Evolutionary conservation across 495 filamentous ascomycete genomes (phyloP), one percentile per base, ranked within the genome.

Genomic region (Bacidia rubella): DNA sequence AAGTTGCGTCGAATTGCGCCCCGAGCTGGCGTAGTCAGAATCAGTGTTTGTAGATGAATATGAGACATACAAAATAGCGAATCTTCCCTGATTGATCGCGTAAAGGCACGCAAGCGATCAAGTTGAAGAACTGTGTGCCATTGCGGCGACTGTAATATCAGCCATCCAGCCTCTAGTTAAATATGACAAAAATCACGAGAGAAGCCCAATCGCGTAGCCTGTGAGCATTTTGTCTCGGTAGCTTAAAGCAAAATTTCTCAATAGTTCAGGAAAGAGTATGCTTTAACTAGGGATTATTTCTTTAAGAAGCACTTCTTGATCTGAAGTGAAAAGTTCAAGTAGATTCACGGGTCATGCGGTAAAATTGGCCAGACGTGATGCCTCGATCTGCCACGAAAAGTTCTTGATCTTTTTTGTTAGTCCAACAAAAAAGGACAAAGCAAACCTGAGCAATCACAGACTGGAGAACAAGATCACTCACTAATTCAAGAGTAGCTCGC

Each of bases 401-500:
- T n/a, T n/a, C n/a, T n/a, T n/a, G n/a, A n/a, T n/a, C n/a, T n/a
- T n/a, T n/a, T n/a, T n/a, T n/a, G n/a, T n/a, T 15, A 35, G 29
- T 7, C 29, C 29, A 35, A 35, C 29, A 44, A 44, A n/a, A 39
- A 39, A n/a, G n/a, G 32, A n/a, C 32, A 10, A 9, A 9, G 32
- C 32, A n/a, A 39, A 10, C n/a, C 32, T n/a, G n/a, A 9, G 32
- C n/a, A 9, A 39, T 39, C 10, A 39, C 32, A 39, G 32, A 9
- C 9, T 17, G 20, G 15, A 44, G 19, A 22, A 20, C 15, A 44
- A 44, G 7, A n/a, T 44, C 7, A 65, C 74, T 53, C 68, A 79
- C 76, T 86, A 86, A 60, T 86, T 85, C 0, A 86, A 66, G 11
- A 86, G 68, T 0, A 80, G 70, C 54, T 87, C 84, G 47, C 73